These are phyloP conservation scores for Batrachochytrium dendrobatidis DNA, from an alignment of 371 early-diverging fungal species.

Conservation along the genomic window DNA sequence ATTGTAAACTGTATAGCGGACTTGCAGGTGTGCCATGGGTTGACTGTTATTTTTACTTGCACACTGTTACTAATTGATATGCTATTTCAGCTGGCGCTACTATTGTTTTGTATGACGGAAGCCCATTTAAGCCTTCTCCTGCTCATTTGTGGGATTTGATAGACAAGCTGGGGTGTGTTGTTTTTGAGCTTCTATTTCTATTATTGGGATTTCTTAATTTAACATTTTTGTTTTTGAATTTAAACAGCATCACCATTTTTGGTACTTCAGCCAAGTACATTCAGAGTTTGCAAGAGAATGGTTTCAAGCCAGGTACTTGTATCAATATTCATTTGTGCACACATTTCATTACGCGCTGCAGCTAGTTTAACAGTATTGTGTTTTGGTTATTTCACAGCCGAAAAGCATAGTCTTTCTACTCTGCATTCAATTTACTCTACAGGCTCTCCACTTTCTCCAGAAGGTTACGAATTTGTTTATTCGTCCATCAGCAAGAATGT, in stretches of 20 bases:
- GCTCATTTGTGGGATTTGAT: constrained; percentile 69
- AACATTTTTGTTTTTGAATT: background rate
- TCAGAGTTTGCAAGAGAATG: constrained; percentile 77
- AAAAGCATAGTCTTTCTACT: constrained; percentile 38
- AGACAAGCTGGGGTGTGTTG: constrained; percentile 54
- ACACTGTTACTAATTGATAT: too few species aligned
- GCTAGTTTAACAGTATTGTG: background rate
- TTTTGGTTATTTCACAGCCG: background rate
- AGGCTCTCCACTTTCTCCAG: constrained; percentile 88
- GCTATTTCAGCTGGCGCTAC: constrained; percentile 53
- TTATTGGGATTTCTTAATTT: background rate
- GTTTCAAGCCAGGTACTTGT: constrained; percentile 52
- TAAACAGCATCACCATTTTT: constrained; percentile 67
- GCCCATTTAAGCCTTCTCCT: constrained; percentile 83
- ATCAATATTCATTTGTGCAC: background rate
- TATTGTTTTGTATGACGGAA: constrained; percentile 84
- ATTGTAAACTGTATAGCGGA: background rate
- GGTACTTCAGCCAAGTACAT: constrained; percentile 95
- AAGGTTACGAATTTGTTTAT: constrained; percentile 87
- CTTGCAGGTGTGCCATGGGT: constrained; percentile 7
- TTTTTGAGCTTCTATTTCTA: background rate
- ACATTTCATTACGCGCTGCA: background rate
- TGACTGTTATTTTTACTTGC: too few species aligned
- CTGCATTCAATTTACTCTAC: constrained; percentile 87
- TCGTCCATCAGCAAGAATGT: constrained; percentile 68